Conservation (phyloP, 108 stramenopile species). For the Heterococcus sp. region DNA sequence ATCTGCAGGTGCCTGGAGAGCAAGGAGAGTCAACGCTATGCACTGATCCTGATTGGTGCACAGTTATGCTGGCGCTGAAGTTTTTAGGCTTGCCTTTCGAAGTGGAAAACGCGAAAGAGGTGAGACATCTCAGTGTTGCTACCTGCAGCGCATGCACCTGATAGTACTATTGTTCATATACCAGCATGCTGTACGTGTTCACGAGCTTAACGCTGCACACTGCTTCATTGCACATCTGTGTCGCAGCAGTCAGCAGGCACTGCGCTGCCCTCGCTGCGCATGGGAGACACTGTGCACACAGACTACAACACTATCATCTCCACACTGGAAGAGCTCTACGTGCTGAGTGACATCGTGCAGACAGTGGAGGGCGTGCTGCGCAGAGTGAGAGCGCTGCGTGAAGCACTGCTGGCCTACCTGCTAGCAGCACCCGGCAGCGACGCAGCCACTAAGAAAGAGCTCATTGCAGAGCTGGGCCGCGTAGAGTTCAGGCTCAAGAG, state of each 20-base stretch:
- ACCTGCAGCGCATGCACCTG: background rate
- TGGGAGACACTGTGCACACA: conserved; percentile 29
- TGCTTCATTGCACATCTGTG: background rate
- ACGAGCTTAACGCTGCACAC: too few species aligned
- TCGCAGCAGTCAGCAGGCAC: background rate
- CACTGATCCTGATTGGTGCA: conserved; percentile 24
- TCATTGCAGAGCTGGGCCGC: background rate
- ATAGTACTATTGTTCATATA: background rate
- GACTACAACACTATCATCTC: conserved; percentile 9
- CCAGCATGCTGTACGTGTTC: too few species aligned
- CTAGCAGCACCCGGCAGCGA: background rate
- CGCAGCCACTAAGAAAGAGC: background rate
- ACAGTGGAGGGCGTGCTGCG: background rate
- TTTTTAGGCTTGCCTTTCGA: conserved; percentile 21
- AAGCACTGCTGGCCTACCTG: background rate
- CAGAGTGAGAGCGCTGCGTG: background rate
- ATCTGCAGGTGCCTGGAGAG: conserved; percentile 28
- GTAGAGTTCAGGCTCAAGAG: conserved; percentile 4
- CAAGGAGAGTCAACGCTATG: conserved; percentile 20
- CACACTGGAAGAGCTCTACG: conserved; percentile 13
- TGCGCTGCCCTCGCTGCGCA: conserved; percentile 5
- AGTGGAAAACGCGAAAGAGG: background rate
- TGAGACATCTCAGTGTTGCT: background rate
- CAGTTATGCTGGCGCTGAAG: conserved; percentile 5
- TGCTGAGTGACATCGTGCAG: conserved; percentile 31